Evolutionary conservation across 768 basidiomycete species (phyloP).

Genomic region (Porphyrellus cyaneotinctus): DNA sequence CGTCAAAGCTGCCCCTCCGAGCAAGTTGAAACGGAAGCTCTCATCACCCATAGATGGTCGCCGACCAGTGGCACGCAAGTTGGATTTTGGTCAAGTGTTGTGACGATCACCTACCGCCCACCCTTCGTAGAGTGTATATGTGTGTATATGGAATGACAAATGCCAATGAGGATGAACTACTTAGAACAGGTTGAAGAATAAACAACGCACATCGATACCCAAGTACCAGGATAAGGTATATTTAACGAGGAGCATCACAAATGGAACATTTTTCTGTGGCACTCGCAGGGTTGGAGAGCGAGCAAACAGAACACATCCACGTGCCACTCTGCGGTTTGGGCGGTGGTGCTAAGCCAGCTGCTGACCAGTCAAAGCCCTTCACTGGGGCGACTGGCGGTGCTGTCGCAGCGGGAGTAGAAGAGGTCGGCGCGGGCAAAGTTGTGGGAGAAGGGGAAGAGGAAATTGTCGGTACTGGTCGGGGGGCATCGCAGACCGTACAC

Average conservation of each 20-base stretch:
- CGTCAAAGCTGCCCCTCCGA: slow-evolving; percentile 48
- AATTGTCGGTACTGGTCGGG: slow-evolving; percentile 23
- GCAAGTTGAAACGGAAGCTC: slow-evolving; percentile 68
- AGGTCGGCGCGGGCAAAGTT: neutral
- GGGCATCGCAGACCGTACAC: slow-evolving; percentile 44
- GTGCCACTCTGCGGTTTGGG: slow-evolving; percentile 19
- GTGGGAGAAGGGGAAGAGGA: slow-evolving; percentile 12
- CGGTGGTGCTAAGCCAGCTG: slow-evolving; percentile 34
- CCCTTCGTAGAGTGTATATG: neutral
- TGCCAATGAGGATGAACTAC: slow-evolving; percentile 2
- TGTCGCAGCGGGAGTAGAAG: neutral
- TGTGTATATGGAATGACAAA: slow-evolving; percentile 5
- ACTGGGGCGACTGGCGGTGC: slow-evolving; percentile 3
- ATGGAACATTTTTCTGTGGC: slow-evolving; percentile 45
- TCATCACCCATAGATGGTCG: slow-evolving; percentile 49
- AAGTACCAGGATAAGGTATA: slow-evolving; percentile 7
- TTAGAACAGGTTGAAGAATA: neutral
- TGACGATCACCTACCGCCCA: slow-evolving; percentile 1
- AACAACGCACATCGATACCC: slow-evolving; percentile 1
- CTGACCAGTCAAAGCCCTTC: slow-evolving; percentile 37
- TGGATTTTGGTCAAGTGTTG: slow-evolving; percentile 60
- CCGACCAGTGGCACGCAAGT: slow-evolving; percentile 61
- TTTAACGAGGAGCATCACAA: slow-evolving; percentile 44
- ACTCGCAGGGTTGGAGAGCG: slow-evolving; percentile 42
- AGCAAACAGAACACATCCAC: slow-evolving; percentile 42